phyloP scores from a whole-genome alignment of 2,329 filamentous ascomycete species.

The Xylariaceae sp. region DNA sequence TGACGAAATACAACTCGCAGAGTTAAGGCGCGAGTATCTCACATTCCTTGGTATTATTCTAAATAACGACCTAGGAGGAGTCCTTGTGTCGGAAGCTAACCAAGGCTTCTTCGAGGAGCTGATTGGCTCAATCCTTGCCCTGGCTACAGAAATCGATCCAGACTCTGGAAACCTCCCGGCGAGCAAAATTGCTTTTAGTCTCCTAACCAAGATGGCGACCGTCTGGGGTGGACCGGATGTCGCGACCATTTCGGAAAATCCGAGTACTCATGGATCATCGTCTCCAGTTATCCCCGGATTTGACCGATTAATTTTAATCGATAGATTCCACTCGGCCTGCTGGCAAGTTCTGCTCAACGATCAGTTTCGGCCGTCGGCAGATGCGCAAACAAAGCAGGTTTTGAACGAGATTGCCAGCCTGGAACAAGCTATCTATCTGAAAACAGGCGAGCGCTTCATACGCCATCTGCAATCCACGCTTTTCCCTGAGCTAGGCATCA shows the following conservation, averaged over 20 bases:
- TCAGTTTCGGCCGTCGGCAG: slow-evolving; percentile 77
- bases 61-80: slow-evolving; percentile 85
- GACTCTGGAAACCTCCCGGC: slow-evolving; percentile 64
- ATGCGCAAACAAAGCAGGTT: slow-evolving; percentile 88
- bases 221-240: slow-evolving; percentile 91
- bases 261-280: slow-evolving; percentile 56
- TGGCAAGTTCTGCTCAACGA: slow-evolving; percentile 87
- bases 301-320: slow-evolving; percentile 81
- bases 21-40: slow-evolving; percentile 92
- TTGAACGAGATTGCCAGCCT: slow-evolving; percentile 85
- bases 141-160: slow-evolving; percentile 76
- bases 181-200: slow-evolving; percentile 77
- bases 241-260: slow-evolving; percentile 61
- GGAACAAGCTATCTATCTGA: slow-evolving; percentile 88
- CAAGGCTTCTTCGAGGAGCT: slow-evolving; percentile 89
- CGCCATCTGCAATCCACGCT: slow-evolving; percentile 69
- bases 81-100: slow-evolving; percentile 89
- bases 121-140: slow-evolving; percentile 82
- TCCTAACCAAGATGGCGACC: slow-evolving; percentile 81
- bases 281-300: slow-evolving; percentile 80
- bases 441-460: slow-evolving; percentile 84
- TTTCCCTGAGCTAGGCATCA: slow-evolving; percentile 69
- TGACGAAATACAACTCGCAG: slow-evolving; percentile 92
- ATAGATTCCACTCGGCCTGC: slow-evolving; percentile 84
- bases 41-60: slow-evolving; percentile 91